Evolutionary conservation across 768 basidiomycete species (phyloP).

Genomic region (Pisolithus tinctorius): DNA sequence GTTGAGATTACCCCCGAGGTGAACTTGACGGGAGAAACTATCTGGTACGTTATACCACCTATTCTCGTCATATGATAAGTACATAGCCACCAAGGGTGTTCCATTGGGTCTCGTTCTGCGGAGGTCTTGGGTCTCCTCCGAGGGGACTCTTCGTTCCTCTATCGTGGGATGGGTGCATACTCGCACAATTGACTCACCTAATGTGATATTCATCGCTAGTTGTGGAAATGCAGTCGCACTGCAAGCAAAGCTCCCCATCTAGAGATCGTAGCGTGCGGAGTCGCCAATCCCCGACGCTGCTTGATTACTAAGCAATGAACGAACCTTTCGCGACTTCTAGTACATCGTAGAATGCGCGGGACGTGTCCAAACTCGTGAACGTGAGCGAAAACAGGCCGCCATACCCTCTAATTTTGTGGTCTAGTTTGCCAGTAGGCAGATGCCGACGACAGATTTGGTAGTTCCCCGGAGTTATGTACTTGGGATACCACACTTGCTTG

Average conservation of each 20-base stretch:
- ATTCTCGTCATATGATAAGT: conserved; percentile 35
- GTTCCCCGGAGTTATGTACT: conserved; percentile 63
- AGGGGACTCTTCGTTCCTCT: neutral
- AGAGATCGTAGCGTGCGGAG: too few species aligned
- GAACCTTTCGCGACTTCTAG: too few species aligned
- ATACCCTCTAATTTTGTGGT: conserved; percentile 40
- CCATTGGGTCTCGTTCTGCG: conserved; percentile 46
- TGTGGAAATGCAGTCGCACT: too few species aligned
- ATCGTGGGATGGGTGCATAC: too few species aligned
- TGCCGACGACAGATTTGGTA: conserved; percentile 65
- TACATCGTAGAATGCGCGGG: conserved; percentile 77
- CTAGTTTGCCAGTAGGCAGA: neutral
- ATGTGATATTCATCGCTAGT: too few species aligned
- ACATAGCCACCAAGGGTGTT: conserved; percentile 44
- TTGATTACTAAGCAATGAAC: too few species aligned
- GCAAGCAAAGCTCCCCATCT: too few species aligned
- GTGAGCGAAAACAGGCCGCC: conserved; percentile 86
- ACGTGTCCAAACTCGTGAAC: conserved; percentile 64
- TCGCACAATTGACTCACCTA: too few species aligned
- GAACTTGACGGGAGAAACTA: conserved; percentile 34
- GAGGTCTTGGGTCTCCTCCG: conserved; percentile 23
- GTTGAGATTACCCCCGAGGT: conserved; percentile 37
- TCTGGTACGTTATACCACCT: conserved; percentile 29
- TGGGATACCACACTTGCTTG: conserved; percentile 87
- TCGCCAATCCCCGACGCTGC: too few species aligned